Percentiles rank a stretch among this genome's conserved stretches.
Evolutionary conservation across 148 eudicot genomes (phyloP).

Genomic region (Fagopyrum esculentum): DNA sequence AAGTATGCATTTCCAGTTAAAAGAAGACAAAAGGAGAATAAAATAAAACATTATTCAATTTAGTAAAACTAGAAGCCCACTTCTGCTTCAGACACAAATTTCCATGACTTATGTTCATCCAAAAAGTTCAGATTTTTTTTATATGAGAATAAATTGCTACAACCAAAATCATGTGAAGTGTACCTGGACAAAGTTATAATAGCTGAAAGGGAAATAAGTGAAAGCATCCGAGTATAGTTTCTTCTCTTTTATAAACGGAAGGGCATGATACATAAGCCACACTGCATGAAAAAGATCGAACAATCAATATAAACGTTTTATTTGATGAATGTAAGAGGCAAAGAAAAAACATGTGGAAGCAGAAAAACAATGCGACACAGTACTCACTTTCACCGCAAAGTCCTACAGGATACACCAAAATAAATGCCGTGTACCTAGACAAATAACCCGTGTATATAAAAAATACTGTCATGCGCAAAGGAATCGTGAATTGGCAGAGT

Average conservation of each 20-base stretch:
- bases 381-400: constrained; percentile 77
- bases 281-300: constrained; percentile 34
- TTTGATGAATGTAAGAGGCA: not conserved
- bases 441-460: not conserved
- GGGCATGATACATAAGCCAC: constrained; percentile 92
- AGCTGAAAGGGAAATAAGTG: constrained; percentile 54
- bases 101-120: not conserved
- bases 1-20: not conserved
- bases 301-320: not conserved
- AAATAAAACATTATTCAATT: not conserved
- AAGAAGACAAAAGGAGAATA: not conserved
- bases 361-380: not conserved
- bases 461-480: not conserved
- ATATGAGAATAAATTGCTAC: not conserved
- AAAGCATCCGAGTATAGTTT: constrained; percentile 52
- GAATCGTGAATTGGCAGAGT: not conserved
- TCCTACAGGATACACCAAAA: constrained; percentile 69
- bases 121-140: too few species aligned
- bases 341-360: not conserved
- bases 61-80: not conserved
- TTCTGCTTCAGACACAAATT: not conserved
- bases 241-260: constrained; percentile 55
- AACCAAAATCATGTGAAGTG: constrained; percentile 1
- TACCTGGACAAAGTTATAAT: constrained; percentile 59
- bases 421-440: constrained; percentile 76